Base-by-base conservation (phyloP, 1,284 basidiomycete species). In the Wallemia hederae region DNA sequence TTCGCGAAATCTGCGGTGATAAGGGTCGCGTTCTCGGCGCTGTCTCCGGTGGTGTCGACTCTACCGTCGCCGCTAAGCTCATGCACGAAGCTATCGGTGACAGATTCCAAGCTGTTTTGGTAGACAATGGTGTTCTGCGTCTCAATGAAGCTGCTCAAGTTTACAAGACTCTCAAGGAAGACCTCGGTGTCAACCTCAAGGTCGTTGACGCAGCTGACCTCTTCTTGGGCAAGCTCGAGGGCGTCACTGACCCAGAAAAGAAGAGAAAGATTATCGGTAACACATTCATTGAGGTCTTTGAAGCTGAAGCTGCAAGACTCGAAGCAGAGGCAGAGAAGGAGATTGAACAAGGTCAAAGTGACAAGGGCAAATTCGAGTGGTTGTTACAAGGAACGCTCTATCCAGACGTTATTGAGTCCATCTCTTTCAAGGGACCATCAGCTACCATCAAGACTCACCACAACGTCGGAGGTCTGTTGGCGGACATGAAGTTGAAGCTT, bases 81-180 rank as follows among this genome's bases (percentile, higher is more conserved):
- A 99, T 99, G 94, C 90, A 98, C 67, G 91, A 97, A 74, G 94
- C 94, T 24, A 98, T 99, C 66, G 94, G 94, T 33, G 89, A 97
- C 70, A 89, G 88, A 63, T 99, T 99, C 78, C 94, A 96, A 69
- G 94, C 92, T 14, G 94, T 98, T 73, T 94, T 98, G 90, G 94
- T 98, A 60, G 94, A 98, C 74, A 98, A 98, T 69, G 94, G 94
- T 65, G 92, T 98, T 33, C 77, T 99, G 28, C 84, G 94, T 59
- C 73, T 84, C 66, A 83, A 96, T 70, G 94, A 99, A 71, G 90
- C 84, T 22, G 70, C 78, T 62, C 89, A 96, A 72, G 94, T 99
- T n/a, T 74, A 94, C 73, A 80, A 85, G 66, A 97, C 94, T 89
- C 78, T 98, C 57, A 86, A 83, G 71, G 79, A 82, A 67, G 80